Conservation (phyloP, 345 rosid species). For the Populus ilicifolia region DNA sequence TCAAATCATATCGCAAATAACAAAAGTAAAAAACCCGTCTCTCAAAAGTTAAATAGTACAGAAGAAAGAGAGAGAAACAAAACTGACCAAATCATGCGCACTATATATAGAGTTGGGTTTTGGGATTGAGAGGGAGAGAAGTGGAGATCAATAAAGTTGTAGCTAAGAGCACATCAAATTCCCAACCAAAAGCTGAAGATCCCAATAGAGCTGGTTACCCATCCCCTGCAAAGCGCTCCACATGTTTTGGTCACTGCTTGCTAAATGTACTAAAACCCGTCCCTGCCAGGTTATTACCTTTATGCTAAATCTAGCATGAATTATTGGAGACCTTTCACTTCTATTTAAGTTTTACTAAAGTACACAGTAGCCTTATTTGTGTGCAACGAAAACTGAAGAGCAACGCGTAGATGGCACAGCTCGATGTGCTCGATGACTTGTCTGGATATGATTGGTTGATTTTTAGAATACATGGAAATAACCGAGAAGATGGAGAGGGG, state of each 20-base stretch:
- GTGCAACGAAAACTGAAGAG: too few species aligned
- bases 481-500: too few species aligned
- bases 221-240: constrained; percentile 11
- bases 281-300: background rate
- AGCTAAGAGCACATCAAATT: constrained; percentile 15
- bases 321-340: too few species aligned
- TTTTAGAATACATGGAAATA: too few species aligned
- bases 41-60: background rate
- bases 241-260: constrained; percentile 27
- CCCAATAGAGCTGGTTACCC: constrained; percentile 10
- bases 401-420: too few species aligned
- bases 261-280: constrained; percentile 21
- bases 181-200: constrained; percentile 23
- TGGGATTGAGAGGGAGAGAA: background rate
- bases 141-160: background rate
- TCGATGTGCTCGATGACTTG: too few species aligned
- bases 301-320: too few species aligned
- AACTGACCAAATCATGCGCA: constrained; percentile 6
- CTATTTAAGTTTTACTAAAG: too few species aligned
- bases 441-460: too few species aligned
- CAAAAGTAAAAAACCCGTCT: background rate
- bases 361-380: too few species aligned
- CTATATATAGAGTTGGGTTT: constrained; percentile 7
- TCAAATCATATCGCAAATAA: background rate
- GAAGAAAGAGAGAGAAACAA: background rate